Evolutionary conservation across 2,329 filamentous ascomycete genomes (phyloP).

Genomic region (Stemphylium vesicarium): DNA sequence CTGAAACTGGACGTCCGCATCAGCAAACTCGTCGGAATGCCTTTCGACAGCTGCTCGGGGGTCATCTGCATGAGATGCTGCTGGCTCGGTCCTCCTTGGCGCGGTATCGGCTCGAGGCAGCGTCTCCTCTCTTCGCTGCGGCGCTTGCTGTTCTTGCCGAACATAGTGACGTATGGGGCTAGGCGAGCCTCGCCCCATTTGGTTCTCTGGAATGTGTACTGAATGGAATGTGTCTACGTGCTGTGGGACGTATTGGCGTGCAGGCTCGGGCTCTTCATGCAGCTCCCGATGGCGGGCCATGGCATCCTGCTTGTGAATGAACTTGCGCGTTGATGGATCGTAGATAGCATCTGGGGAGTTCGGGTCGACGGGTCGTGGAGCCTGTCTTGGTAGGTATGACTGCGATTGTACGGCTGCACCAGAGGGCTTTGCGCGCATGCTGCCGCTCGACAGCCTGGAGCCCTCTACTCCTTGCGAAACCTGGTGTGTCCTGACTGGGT

Average conservation of each 20-base stretch:
- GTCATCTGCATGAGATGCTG: conserved; percentile 9
- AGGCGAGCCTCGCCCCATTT: conserved; percentile 21
- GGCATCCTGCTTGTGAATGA: conserved; percentile 46
- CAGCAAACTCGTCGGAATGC: conserved; percentile 53
- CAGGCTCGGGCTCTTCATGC: conserved; percentile 33
- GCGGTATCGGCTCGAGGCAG: conserved; percentile 5
- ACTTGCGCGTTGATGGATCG: conserved; percentile 46
- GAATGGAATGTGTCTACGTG: conserved; percentile 23
- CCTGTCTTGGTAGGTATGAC: conserved; percentile 22
- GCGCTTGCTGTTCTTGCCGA: conserved; percentile 17
- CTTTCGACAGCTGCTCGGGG: conserved; percentile 9
- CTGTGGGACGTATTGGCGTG: conserved; percentile 29
- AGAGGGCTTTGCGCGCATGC: conserved; percentile 57
- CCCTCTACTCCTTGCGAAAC: conserved; percentile 46
- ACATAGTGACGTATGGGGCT: conserved; percentile 25
- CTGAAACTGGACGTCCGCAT: conserved; percentile 45
- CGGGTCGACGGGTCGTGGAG: conserved; percentile 39
- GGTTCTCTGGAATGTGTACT: conserved; percentile 13
- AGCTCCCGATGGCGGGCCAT: conserved; percentile 43
- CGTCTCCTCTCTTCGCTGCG: conserved; percentile 19
- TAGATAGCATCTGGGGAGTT: conserved; percentile 47
- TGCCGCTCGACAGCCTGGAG: conserved; percentile 56
- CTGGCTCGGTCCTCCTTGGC: conserved; percentile 6
- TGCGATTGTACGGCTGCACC: conserved; percentile 54
- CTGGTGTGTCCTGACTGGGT: conserved; percentile 52